Evolutionary conservation across 345 rosid species (phyloP).

Genomic region (Syzygium jambos): DNA sequence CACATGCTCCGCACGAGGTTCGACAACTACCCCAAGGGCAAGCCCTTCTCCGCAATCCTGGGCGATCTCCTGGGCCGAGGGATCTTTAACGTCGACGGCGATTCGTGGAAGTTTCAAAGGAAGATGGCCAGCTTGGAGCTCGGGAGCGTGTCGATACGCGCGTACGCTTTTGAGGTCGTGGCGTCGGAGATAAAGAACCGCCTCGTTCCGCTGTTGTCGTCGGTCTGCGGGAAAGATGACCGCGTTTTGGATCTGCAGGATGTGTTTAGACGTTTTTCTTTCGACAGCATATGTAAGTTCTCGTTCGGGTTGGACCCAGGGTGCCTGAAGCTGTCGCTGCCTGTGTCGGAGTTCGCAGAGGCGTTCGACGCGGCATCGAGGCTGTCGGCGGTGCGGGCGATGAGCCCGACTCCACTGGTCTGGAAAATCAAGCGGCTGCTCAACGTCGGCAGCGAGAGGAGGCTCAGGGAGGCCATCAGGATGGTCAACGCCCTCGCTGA

Average conservation of each 20-base stretch:
- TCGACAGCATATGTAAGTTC: constrained; percentile 46
- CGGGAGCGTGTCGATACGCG: constrained; percentile 35
- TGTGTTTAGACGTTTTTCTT: constrained; percentile 49
- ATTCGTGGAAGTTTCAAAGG: constrained; percentile 57
- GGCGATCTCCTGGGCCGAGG: constrained; percentile 65
- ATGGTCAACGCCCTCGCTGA: constrained; percentile 35
- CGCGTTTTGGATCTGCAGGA: constrained; percentile 46
- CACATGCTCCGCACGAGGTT: constrained; percentile 58
- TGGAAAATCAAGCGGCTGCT: constrained; percentile 52
- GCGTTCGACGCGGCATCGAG: constrained; percentile 59
- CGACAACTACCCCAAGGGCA: constrained; percentile 67
- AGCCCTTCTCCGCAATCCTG: constrained; percentile 39
- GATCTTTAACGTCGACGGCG: constrained; percentile 63
- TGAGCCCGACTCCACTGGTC: constrained; percentile 27
- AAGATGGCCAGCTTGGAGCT: constrained; percentile 62
- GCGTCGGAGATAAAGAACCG: constrained; percentile 27
- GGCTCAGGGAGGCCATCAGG: constrained; percentile 42
- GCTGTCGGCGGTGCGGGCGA: constrained; percentile 41
- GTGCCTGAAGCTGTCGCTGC: constrained; percentile 39
- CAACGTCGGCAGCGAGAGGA: constrained; percentile 50
- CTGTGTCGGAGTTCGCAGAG: constrained; percentile 33
- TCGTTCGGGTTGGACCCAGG: constrained; percentile 61
- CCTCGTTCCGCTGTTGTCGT: constrained; percentile 30
- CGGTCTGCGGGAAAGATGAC: constrained; percentile 22
- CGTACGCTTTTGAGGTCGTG: constrained; percentile 34